phyloP scores from a whole-genome alignment of 176 grass and related monocot species.

The Miscanthus lutarioriparius region DNA sequence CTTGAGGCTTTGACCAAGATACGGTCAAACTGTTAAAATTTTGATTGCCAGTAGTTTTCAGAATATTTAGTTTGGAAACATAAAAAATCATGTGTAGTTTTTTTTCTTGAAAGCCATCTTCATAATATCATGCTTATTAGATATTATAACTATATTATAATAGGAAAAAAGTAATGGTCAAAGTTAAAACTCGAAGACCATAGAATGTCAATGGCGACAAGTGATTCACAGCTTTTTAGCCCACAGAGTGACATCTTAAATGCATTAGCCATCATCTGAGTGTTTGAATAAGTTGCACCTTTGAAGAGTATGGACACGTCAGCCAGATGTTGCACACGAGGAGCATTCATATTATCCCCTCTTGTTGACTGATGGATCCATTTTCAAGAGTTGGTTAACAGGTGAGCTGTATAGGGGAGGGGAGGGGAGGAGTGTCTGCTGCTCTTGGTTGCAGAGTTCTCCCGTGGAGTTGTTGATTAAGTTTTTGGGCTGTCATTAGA shows the following conservation, averaged over 20 bases:
- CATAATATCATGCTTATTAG: neutral
- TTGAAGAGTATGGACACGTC: neutral
- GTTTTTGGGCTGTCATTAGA: neutral
- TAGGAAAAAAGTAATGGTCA: neutral
- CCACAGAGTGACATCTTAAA: neutral
- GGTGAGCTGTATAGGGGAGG: neutral
- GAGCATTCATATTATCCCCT: neutral
- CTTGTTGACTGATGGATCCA: neutral
- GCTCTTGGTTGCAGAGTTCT: neutral
- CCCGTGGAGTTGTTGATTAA: neutral
- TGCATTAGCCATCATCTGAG: neutral
- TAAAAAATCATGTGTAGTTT: neutral
- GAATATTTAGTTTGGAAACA: neutral
- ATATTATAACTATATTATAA: neutral
- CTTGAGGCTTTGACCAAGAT: neutral
- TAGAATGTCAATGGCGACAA: neutral
- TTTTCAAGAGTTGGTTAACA: neutral
- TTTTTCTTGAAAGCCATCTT: neutral
- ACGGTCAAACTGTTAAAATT: neutral
- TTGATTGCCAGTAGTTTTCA: neutral
- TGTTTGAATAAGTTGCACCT: neutral
- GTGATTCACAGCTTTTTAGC: neutral
- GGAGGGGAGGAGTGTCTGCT: neutral
- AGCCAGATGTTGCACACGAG: neutral
- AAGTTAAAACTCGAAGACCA: neutral